phyloP scores from a whole-genome alignment of 805 yeast genomes.

The Lachancea meyersii region DNA sequence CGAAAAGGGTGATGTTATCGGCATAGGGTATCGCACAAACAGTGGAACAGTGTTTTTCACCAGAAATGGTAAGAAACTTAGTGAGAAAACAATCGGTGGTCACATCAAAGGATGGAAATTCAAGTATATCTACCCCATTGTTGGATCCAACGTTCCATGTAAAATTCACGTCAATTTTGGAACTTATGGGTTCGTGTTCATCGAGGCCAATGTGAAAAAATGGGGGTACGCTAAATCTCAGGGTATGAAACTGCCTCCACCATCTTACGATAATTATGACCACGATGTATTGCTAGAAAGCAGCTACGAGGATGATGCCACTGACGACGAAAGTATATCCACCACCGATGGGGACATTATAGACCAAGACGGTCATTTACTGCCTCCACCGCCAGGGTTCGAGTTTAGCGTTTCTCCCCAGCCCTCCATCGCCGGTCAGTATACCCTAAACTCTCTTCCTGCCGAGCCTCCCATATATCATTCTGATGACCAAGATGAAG shows the following conservation, averaged over 20 bases:
- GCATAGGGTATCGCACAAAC: conserved; percentile 79
- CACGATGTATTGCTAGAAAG: conserved; percentile 73
- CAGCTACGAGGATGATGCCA: conserved; percentile 45
- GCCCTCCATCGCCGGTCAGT: conserved; percentile 24
- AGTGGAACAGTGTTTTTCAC: conserved; percentile 89
- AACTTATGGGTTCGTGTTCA: conserved; percentile 79
- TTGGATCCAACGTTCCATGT: conserved; percentile 81
- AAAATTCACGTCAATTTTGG: conserved; percentile 86
- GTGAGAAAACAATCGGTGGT: conserved; percentile 76
- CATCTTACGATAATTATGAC: conserved; percentile 76
- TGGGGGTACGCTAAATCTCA: conserved; percentile 94
- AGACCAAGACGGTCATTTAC: conserved; percentile 26
- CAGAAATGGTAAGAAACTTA: conserved; percentile 83
- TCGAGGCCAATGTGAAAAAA: conserved; percentile 88
- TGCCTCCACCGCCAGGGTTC: conserved; percentile 36
- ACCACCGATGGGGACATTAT: conserved; percentile 22
- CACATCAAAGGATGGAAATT: conserved; percentile 67
- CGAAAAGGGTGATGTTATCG: conserved; percentile 84
- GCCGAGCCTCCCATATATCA: conserved; percentile 36
- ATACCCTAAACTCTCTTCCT: conserved; percentile 31
- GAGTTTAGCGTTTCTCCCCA: conserved; percentile 30
- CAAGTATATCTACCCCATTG: conserved; percentile 72
- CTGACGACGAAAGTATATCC: conserved; percentile 30
- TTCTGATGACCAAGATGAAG: conserved; percentile 17
- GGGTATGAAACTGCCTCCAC: conserved; percentile 89